These are phyloP conservation scores for Dendrobium chrysotoxum DNA, from an alignment of 106 monocot species.

Conservation along the genomic window DNA sequence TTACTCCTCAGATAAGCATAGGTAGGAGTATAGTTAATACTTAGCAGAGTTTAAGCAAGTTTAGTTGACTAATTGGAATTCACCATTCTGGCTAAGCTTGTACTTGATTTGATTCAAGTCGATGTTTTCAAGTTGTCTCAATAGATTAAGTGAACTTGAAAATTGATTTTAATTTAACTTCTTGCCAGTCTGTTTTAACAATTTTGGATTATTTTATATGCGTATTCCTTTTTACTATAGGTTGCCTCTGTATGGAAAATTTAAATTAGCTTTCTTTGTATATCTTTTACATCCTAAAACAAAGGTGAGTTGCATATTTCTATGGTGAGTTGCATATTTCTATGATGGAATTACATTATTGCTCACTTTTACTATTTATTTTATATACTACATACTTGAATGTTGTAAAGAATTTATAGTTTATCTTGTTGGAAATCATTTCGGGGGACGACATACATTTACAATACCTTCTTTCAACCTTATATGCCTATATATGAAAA, in stretches of 20 bases:
- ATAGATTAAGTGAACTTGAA: no score
- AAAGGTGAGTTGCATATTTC: no score
- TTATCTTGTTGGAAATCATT: neutral
- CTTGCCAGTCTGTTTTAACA: no score
- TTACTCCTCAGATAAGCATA: no score
- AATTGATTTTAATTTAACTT: no score
- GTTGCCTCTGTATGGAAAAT: neutral
- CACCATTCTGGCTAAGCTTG: no score
- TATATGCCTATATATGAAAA: constrained; percentile 28
- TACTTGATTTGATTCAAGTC: no score
- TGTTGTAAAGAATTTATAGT: neutral
- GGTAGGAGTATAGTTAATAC: no score
- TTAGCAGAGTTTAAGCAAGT: no score
- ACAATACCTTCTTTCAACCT: constrained; percentile 30
- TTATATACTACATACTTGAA: neutral
- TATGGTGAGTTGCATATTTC: neutral
- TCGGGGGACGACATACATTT: constrained; percentile 38
- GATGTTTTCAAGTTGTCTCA: no score
- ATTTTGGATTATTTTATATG: neutral
- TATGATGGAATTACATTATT: neutral
- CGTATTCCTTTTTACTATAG: neutral
- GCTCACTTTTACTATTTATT: no score
- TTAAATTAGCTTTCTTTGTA: neutral
- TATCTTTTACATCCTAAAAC: constrained; percentile 2
- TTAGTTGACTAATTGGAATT: no score